Evolutionary conservation across 495 filamentous ascomycete species (phyloP), one percentile per base, ranked within the genome.

Genomic region (Cercophora samala): DNA sequence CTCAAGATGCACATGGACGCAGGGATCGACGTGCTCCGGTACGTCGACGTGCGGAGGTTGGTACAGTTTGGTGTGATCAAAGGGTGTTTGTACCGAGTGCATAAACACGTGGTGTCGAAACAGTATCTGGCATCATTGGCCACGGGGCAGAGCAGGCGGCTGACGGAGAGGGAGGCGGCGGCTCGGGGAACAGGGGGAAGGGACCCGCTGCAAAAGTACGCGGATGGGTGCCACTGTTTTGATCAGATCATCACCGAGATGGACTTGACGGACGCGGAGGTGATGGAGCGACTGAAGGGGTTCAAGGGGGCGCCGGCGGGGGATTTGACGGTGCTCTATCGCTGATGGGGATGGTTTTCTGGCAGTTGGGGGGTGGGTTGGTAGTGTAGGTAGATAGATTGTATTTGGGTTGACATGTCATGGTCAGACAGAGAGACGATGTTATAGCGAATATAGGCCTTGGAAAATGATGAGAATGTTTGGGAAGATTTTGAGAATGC

Each of bases 51-150:
- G 58, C 85, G 95, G 1, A 87, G 96, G 26, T 90, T 99, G 66
- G 90, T 99, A 66, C 94, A 93, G 42, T 98, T 97, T 76, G 95
- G 96, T 58, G 85, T 98, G 18, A 95, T 97, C 71, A 97, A 98
- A 76, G 93, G 93, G 4, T 90, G 96, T 68, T 72, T 99, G n/a
- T 97, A 97, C 76, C 86, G 95, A 19, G 90, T 97, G 37, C 93
- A 98, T 79, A 93, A 93, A 74, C 95, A 96, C 73, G 90, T 92
- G 4, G 85, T 93, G 8, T 86, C 86, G 13, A 87, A 88, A 67
- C 79, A 80, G 66, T 81, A 81, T 55, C 72, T 86, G 19, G 75
- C 78, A 42, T 70, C 72, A 56, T 71, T 81, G 60, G 82, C 75
- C 2, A 81, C 78, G 60, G 78, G 76, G 26, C 74, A 76, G 66